Evolutionary conservation across 2,329 filamentous ascomycete genomes (phyloP), one percentile per base, ranked within the genome.

Genomic region (Stagonosporopsis rhizophila): DNA sequence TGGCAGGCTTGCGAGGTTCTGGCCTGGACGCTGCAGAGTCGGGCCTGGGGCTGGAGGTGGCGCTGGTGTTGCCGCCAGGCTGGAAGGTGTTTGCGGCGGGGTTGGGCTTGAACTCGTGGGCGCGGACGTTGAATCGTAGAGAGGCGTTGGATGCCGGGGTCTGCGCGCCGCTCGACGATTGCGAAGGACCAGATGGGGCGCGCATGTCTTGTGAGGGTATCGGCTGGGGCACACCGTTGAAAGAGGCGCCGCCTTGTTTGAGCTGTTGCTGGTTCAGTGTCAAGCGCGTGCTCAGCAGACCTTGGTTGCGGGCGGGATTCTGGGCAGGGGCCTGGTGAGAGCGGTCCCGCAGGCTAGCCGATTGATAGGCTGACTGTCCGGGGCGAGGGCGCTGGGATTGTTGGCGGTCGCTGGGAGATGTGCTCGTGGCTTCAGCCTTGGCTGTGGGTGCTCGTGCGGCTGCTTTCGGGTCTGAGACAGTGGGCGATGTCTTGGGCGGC

Each of bases 71-170:
- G 40, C 75, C 78, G 17, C 82, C 90, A 5, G 90, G 94, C 64
- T 88, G 94, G 77, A 99, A 98, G 1, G 89, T 83, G 40, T 85
- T 84, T 0, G 93, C 92, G 59, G 89, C 89, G 4, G 91, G 88
- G 67, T 89, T 96, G 17, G 94, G 95, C 62, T 89, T 88, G 78
- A 97, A 98, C 69, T 96, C 92, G 70, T 83, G 78, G 0, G 86
- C 87, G 49, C 82, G 83, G 32, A 84, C 85, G 60, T 87, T 88
- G 73, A 88, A 83, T 56, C 82, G 81, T 6, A 79, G 82, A 4
- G 83, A 81, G 1, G 74, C 71, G 17, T 79, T 81, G 6, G 85
- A 85, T 1, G 78, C 79, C 9, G 85, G 83, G 30, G 83, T 84
- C 57, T 83, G 81, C 6, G 77, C 65, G 28, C 79, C 74, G 59